Evolutionary conservation across 352 stramenopile genomes (phyloP), one percentile per base, ranked within the genome.

Genomic region (Elongisporangium senticosum): DNA sequence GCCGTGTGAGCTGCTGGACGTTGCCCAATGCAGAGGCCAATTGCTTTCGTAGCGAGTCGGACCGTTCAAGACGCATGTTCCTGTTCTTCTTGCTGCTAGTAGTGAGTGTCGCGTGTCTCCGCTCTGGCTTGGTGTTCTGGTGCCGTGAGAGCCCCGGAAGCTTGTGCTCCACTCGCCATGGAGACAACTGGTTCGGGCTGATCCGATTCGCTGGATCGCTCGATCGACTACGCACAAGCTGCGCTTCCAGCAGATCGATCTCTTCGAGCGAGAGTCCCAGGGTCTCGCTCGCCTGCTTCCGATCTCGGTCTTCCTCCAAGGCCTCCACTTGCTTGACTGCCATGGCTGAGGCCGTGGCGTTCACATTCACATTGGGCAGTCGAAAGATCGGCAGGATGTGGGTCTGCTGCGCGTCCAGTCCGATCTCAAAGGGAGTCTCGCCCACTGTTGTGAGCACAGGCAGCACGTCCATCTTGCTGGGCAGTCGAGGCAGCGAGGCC

Each of bases 361-460:
- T 56, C 0, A 83, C 69, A 51, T 84, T 85, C 19, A 93, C 81
- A 1, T 60, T 74, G 6, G 83, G 83, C 11, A 93, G 60, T 10
- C 75, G 68, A 49, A 93, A 93, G 21, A 93, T 78, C 4, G 83
- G 83, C 5, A 93, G 59, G 4, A 90, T 62, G 51, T 89, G 78
- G 23, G 72, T 62, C 28, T 66, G 55, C 39, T 60, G 51, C 13
- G 49, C 39, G 6, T 73, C 70, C 21, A 93, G 63, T 6, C 79
- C 83, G 13, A 89, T 62, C 56, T 93, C 83, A 49, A 91, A 90
- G 5, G 83, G 76, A 0, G 83, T 90, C 59, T 93, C 79, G 22
- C 72, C 83, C 14, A 65, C 71, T 24, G 57, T 88, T 20, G 81
- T 91, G 11, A 93, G 61, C n/a, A 93, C 72, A 6, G 81, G 82